Evolutionary conservation across 768 basidiomycete species (phyloP).

Genomic region (Crassisporium funariophilum): DNA sequence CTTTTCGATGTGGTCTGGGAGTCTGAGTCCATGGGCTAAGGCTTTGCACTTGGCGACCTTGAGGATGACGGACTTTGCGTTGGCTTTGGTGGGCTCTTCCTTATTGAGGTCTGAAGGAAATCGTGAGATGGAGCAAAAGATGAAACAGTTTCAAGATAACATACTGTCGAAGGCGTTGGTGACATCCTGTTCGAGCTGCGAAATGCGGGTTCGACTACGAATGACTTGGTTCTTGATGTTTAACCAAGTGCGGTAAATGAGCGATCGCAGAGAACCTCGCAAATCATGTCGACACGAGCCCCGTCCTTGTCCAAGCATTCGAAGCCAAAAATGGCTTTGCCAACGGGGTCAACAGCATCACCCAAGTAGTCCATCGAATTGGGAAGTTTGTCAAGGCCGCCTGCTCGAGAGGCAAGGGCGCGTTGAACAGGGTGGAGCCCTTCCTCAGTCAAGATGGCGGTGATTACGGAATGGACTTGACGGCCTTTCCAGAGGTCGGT

Average conservation of each 20-base stretch:
- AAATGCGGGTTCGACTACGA: not conserved
- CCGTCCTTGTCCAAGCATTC: not conserved
- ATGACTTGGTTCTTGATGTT: not conserved
- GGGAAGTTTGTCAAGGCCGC: not conserved
- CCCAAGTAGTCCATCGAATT: not conserved
- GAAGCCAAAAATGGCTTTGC: not conserved
- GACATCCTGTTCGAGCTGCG: not conserved
- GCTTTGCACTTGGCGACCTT: not conserved
- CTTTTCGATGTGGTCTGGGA: not conserved
- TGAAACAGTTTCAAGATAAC: not conserved
- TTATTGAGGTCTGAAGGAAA: not conserved
- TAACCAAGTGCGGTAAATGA: not conserved
- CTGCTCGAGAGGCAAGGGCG: not conserved
- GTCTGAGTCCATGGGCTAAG: not conserved
- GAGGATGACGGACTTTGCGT: not conserved
- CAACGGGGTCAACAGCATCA: not conserved
- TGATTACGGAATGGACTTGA: not conserved
- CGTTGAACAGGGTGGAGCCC: not conserved
- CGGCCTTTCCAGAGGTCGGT: not conserved
- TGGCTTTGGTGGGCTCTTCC: not conserved
- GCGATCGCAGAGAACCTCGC: not conserved
- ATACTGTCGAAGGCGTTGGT: not conserved
- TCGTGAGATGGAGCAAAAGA: not conserved
- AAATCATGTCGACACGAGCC: not conserved
- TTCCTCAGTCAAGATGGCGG: not conserved